Evolutionary conservation across 2,329 filamentous ascomycete genomes (phyloP).

Genomic region (Nigrospora osmanthi): DNA sequence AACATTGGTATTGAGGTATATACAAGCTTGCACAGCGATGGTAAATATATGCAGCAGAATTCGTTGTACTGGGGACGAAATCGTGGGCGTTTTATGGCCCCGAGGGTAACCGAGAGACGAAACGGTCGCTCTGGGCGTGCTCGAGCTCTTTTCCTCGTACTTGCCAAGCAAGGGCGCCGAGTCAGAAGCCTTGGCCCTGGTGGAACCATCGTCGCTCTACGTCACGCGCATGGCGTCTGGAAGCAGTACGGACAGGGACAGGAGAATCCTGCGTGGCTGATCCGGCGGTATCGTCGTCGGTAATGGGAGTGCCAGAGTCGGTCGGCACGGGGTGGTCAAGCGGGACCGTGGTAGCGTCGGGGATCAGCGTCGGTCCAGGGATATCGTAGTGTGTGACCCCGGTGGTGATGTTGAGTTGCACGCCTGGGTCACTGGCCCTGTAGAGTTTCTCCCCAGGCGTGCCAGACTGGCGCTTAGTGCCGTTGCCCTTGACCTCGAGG

Average conservation of each 20-base stretch:
- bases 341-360: conserved; percentile 2
- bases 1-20: too few species aligned
- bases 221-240: background rate
- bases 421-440: conserved; percentile 2
- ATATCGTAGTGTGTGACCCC: conserved; percentile 4
- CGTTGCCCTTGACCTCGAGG: conserved; percentile 11
- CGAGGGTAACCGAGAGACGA: too few species aligned
- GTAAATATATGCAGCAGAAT: too few species aligned
- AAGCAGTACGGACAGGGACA: background rate
- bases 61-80: too few species aligned
- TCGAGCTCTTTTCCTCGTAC: too few species aligned
- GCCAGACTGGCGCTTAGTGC: conserved; percentile 5
- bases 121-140: too few species aligned
- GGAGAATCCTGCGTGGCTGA: background rate
- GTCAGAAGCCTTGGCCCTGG: background rate
- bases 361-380: conserved; percentile 5
- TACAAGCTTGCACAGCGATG: too few species aligned
- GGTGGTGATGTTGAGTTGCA: conserved; percentile 3
- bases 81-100: too few species aligned
- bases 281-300: background rate
- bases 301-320: conserved; percentile 1
- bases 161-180: too few species aligned
- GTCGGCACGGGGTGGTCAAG: conserved; percentile 3
- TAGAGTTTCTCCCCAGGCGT: conserved; percentile 4
- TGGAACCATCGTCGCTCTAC: background rate